These are phyloP conservation scores for Mesembryanthemum crystallinum DNA, from an alignment of 148 eudicot genomes.

Conservation along the genomic window DNA sequence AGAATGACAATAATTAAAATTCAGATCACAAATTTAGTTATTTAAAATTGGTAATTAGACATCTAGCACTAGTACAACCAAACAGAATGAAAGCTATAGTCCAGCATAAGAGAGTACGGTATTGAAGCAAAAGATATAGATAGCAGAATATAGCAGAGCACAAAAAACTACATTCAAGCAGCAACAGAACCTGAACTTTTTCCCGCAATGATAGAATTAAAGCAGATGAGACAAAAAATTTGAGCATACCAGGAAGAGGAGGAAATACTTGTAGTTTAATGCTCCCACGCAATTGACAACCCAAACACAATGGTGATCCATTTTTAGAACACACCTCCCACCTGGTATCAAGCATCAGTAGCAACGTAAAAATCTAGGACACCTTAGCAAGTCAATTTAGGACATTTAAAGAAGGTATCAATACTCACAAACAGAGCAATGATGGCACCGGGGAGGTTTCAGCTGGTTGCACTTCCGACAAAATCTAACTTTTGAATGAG, in stretches of 20 bases:
- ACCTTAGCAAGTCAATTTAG: background rate
- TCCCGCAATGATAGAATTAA: too few relatives aligned
- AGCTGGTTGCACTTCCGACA: slow-evolving; percentile 94
- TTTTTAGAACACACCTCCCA: slow-evolving; percentile 91
- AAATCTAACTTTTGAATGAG: slow-evolving; percentile 55
- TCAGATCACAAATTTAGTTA: background rate
- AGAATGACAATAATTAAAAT: background rate
- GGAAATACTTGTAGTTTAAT: slow-evolving; percentile 92
- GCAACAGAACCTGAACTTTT: slow-evolving; percentile 2
- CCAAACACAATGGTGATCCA: slow-evolving; percentile 99
- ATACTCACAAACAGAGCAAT: slow-evolving; percentile 96
- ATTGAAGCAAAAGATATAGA: background rate
- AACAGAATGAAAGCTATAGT: background rate
- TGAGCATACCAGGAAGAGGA: slow-evolving; percentile 84
- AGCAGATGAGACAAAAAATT: background rate
- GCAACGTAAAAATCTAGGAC: slow-evolving; percentile 15
- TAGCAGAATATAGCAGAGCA: background rate
- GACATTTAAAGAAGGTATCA: slow-evolving; percentile 9
- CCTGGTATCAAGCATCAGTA: slow-evolving; percentile 43
- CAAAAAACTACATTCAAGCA: background rate
- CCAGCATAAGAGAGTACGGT: background rate
- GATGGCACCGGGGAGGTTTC: slow-evolving; percentile 98
- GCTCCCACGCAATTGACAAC: slow-evolving; percentile 99
- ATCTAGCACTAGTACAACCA: background rate
- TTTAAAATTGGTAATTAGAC: too few relatives aligned